Evolutionary conservation across 225 moss, liverwort and hornwort genomes (phyloP), one percentile per base, ranked within the genome.

Genomic region (Sphagnum tenellum): DNA sequence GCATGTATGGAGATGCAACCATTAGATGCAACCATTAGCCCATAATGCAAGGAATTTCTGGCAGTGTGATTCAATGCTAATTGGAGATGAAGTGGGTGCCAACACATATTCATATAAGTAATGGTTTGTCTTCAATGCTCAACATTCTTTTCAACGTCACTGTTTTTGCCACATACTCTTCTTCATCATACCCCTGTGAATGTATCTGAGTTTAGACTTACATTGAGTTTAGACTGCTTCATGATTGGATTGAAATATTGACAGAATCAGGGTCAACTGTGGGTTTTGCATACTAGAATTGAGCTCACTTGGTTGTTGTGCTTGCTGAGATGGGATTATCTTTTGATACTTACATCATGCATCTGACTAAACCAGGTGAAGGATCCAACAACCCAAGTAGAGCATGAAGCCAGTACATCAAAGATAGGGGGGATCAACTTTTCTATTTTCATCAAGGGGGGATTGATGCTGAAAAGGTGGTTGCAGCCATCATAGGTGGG

Each of bases 41-140:
- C 82, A 79, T 2, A 92, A 92, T 55, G 71, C 95, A 47, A 89
- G 89, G 60, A 95, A 95, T 69, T 95, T 92, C 50, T 95, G 91
- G 47, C 94, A 95, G 75, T 95, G 94, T 68, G 94, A 95, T 63
- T 95, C 94, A 3, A 95, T 95, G 91, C 88, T 95, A 29, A 95
- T 95, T 81, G 94, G 94, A 77, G 91, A 95, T 75, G 70, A 79
- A 79, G 94, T 91, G 55, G 94, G 94, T 76, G 94, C 94, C 45
- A 95, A 95, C 69, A 95, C 94, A 3, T 95, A 95, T 12, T 91
- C 94, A 65, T 95, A 95, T 63, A 95, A 88, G 81, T 88, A 88
- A 83, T 48, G 71, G 66, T 50, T 14, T 5, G 12, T 2, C 5
- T 49, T 50, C 8, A 11, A 4, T 11, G 64, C 45, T 44, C 49